Evolutionary conservation across 768 basidiomycete genomes (phyloP).

Genomic region (Suillus hirtellus): DNA sequence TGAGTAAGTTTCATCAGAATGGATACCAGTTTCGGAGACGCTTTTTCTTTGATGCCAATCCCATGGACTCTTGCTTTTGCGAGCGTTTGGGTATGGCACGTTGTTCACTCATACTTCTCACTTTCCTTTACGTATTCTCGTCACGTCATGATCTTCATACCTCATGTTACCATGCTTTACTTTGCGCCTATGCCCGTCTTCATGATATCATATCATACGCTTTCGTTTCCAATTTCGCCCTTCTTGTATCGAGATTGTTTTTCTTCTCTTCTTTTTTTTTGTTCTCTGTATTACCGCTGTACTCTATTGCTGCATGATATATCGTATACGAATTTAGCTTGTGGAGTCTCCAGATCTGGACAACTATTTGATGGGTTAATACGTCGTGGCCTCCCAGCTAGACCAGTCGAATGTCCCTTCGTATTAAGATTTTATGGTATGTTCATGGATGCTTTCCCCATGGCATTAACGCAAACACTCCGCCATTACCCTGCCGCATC

Average conservation of each 20-base stretch:
- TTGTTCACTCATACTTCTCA: background rate
- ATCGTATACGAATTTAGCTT: conserved; percentile 27
- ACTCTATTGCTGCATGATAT: conserved; percentile 11
- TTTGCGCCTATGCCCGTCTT: conserved; percentile 11
- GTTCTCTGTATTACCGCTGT: conserved; percentile 7
- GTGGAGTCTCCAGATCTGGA: background rate
- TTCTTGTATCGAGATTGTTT: conserved; percentile 3
- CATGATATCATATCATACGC: conserved; percentile 14
- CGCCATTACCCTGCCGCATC: background rate
- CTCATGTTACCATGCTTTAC: conserved; percentile 6
- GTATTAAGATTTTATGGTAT: background rate
- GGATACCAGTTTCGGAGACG: background rate
- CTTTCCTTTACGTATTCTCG: background rate
- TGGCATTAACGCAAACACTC: background rate
- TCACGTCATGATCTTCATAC: background rate
- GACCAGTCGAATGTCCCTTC: background rate
- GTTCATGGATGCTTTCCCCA: conserved; percentile 1
- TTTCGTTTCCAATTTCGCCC: conserved; percentile 2
- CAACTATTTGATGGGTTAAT: background rate
- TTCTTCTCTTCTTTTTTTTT: conserved; percentile 4
- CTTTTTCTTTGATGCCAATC: background rate
- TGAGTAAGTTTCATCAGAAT: conserved; percentile 39
- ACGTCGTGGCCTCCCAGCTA: background rate
- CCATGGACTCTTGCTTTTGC: background rate
- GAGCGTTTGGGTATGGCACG: background rate